phyloP scores from a whole-genome alignment of 139 green algal genomes.

The Coelastrella sp. region DNA sequence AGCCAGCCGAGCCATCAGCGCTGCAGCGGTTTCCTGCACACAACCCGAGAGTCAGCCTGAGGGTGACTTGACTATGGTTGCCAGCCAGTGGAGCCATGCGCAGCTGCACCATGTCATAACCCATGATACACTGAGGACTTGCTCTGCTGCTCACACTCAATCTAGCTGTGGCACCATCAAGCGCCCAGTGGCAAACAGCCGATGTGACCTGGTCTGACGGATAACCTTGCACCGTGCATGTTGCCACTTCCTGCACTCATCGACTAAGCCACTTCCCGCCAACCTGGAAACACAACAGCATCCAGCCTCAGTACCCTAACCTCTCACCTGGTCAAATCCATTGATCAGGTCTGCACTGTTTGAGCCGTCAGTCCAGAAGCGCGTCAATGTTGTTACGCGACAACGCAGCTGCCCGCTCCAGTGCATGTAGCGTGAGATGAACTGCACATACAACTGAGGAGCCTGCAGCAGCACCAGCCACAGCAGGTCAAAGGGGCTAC shows the following conservation, averaged over 20 bases:
- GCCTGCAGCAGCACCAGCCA: constrained; percentile 14
- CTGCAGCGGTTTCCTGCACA: constrained; percentile 93
- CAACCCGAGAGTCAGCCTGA: too few relatives aligned
- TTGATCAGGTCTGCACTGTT: constrained; percentile 83
- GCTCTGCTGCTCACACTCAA: too few relatives aligned
- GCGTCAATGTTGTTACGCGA: constrained; percentile 94
- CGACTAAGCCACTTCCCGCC: too few relatives aligned
- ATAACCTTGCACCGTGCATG: too few relatives aligned
- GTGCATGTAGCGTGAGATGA: constrained; percentile 91
- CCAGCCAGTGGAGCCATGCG: too few relatives aligned
- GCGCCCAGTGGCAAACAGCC: too few relatives aligned
- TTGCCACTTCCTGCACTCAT: too few relatives aligned
- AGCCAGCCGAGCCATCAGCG: constrained; percentile 87
- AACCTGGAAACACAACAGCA: not conserved
- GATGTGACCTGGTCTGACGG: too few relatives aligned
- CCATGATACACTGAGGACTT: too few relatives aligned
- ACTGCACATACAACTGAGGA: constrained; percentile 96
- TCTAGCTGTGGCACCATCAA: too few relatives aligned
- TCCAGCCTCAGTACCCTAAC: not conserved
- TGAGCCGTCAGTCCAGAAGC: constrained; percentile 82
- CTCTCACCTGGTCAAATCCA: constrained; percentile 90
- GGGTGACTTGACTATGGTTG: not conserved
- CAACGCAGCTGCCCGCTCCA: constrained; percentile 82
- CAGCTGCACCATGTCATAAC: too few relatives aligned
- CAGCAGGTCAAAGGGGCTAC: too few relatives aligned